Base-by-base conservation (phyloP, 768 basidiomycete species). In the Collybiopsis luxurians region DNA sequence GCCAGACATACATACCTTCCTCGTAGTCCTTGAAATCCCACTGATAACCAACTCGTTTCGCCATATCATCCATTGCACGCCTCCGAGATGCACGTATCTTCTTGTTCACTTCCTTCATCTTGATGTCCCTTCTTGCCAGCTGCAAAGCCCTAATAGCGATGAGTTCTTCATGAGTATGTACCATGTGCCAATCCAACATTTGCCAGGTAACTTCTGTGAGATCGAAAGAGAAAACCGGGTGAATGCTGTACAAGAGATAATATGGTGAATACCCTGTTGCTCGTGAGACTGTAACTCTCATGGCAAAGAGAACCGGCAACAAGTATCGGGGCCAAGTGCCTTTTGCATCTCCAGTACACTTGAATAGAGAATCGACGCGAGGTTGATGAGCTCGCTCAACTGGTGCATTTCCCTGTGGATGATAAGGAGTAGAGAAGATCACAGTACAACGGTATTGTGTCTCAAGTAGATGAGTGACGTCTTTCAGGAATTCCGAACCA, bases 201-300 rank as follows among this genome's bases (percentile, higher is more conserved):
- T 66, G 60, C 68, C 69, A 74, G 0, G 65, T 75, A 0, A 55
- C 55, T 31, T 76, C 68, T 0, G 59, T 15, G 0, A 73, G 27
- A 27, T 74, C 67, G 45, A 71, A 69, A 0, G 67, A 59, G 19
- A 74, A 64, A 0, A 74, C 45, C 0, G 69, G 67, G 13, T 72
- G 63, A 0, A 63, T 30, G 3, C 74, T 67, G 52, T 74, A 69
- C 1, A 68, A 40, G 11, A 75, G 54, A 38, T 62, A 72, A 46
- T 67, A 74, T 0, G 73, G 71, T 0, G 68, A 53, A 51, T 61
- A 70, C 0, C 72, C 71, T 0, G 74, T 74, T 15, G 65, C 55
- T 0, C 68, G 23, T 7, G 56, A 60, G 1, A 63, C 60, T 0
- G 67, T 71, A 30, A 62, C 60, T 0, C 68, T 61, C 10, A 70